Evolutionary conservation across 495 filamentous ascomycete species (phyloP).

Genomic region (Penicillium longicatenatum): DNA sequence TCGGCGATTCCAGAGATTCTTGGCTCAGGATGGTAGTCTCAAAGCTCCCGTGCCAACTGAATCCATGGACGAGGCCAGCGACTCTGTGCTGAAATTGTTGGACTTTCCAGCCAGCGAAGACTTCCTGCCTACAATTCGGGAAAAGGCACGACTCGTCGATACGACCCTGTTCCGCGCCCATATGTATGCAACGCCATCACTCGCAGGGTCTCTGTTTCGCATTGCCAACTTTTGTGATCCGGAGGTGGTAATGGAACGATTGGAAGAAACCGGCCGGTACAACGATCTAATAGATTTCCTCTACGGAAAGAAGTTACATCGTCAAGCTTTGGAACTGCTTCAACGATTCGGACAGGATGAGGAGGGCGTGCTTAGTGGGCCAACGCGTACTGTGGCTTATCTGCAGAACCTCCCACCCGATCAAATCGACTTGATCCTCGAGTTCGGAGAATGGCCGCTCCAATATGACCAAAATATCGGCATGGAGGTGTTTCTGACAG

Average conservation of each 20-base stretch:
- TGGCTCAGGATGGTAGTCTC: slow-evolving; percentile 74
- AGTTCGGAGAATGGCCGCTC: slow-evolving; percentile 89
- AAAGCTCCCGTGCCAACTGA: slow-evolving; percentile 58
- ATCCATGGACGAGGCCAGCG: slow-evolving; percentile 51
- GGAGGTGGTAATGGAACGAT: slow-evolving; percentile 87
- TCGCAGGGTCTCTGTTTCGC: slow-evolving; percentile 89
- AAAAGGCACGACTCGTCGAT: slow-evolving; percentile 81
- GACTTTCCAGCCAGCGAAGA: slow-evolving; percentile 53
- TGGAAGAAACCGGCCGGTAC: slow-evolving; percentile 86
- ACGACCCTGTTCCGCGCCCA: slow-evolving; percentile 92
- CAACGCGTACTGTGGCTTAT: slow-evolving; percentile 84
- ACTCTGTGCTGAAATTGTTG: slow-evolving; percentile 46
- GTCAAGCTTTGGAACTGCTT: slow-evolving; percentile 81
- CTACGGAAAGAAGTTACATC: slow-evolving; percentile 91
- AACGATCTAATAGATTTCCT: slow-evolving; percentile 96
- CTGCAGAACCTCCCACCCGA: slow-evolving; percentile 84
- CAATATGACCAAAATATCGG: slow-evolving; percentile 69
- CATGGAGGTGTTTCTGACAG: slow-evolving; percentile 93
- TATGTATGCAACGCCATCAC: slow-evolving; percentile 82
- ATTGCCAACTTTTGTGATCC: slow-evolving; percentile 98
- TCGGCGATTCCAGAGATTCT: slow-evolving; percentile 75
- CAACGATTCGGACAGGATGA: slow-evolving; percentile 78
- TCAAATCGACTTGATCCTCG: slow-evolving; percentile 86
- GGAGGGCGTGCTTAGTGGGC: slow-evolving; percentile 56
- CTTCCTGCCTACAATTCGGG: slow-evolving; percentile 67